Conservation (phyloP, 345 rosid species). For the Gynandropsis gynandra region DNA sequence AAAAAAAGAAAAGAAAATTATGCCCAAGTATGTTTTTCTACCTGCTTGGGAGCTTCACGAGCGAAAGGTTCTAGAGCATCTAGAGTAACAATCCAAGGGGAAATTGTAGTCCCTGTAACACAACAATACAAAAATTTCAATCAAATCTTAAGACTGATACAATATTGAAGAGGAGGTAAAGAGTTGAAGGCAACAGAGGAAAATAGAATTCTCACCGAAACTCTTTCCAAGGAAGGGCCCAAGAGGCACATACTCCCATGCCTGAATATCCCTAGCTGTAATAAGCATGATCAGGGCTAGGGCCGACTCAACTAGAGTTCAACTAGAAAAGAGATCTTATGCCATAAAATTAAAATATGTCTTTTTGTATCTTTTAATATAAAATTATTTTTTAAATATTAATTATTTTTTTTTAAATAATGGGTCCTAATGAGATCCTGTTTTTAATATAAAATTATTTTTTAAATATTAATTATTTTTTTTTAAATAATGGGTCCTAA, state of each 20-base stretch:
- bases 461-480: too few species aligned
- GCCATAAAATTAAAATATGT: too few species aligned
- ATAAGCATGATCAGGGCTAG: constrained; percentile 3
- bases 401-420: too few species aligned
- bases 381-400: too few species aligned
- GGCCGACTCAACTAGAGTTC: too few species aligned
- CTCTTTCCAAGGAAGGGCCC: constrained; percentile 97
- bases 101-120: constrained; percentile 70
- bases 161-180: too few species aligned
- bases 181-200: too few species aligned
- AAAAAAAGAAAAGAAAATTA: background rate
- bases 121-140: constrained; percentile 12
- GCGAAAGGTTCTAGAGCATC: constrained; percentile 91
- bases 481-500: too few species aligned
- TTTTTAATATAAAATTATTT: too few species aligned
- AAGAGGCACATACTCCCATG: constrained; percentile 97
- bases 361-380: too few species aligned
- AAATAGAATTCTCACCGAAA: constrained; percentile 86
- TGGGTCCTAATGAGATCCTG: too few species aligned
- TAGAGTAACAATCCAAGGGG: constrained; percentile 98
- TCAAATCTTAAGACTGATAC: background rate
- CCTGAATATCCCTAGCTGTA: constrained; percentile 98
- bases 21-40: constrained; percentile 21
- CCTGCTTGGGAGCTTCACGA: constrained; percentile 81
- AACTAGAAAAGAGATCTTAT: too few species aligned